phyloP scores from a whole-genome alignment of 768 basidiomycete genomes.

The Leccinum boreale region DNA sequence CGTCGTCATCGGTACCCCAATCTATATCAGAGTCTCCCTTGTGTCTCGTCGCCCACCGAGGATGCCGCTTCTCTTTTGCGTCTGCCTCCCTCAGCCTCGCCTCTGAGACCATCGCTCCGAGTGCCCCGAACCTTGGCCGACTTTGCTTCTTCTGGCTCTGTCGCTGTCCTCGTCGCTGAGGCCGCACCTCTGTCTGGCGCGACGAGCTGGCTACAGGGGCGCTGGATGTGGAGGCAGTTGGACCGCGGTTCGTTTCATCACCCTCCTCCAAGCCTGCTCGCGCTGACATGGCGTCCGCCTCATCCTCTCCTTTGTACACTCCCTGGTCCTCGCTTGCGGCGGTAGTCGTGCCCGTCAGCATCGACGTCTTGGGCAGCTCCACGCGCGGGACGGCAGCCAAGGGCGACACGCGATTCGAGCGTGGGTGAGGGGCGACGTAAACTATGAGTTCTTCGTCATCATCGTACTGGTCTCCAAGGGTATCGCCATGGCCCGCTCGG shows the following conservation, averaged over 20 bases:
- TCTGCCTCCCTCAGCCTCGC: constrained; percentile 40
- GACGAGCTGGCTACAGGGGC: constrained; percentile 16
- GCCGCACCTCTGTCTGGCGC: constrained; percentile 24
- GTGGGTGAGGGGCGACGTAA: constrained; percentile 73
- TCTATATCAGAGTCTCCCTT: constrained; percentile 66
- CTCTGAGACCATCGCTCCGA: constrained; percentile 56
- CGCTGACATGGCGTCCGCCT: background rate
- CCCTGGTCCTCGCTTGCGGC: background rate
- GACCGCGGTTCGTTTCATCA: constrained; percentile 11
- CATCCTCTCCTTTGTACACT: background rate
- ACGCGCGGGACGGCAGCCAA: constrained; percentile 10
- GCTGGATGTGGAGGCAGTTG: constrained; percentile 1
- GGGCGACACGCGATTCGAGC: constrained; percentile 26
- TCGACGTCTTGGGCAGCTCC: constrained; percentile 20
- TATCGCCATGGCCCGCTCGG: constrained; percentile 12
- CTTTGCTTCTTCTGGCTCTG: constrained; percentile 18
- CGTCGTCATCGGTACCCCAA: constrained; percentile 52
- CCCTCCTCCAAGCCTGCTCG: background rate
- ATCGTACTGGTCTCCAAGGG: constrained; percentile 20
- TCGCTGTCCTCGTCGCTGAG: constrained; percentile 15
- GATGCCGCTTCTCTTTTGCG: constrained; percentile 31
- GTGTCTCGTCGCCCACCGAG: constrained; percentile 49
- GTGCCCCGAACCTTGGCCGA: constrained; percentile 40
- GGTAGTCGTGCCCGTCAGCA: constrained; percentile 21
- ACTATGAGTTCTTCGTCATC: constrained; percentile 68